Percentiles rank a stretch among this genome's conserved stretches.
phyloP scores from a whole-genome alignment of 2,329 filamentous ascomycete genomes.

The Xylaria polymorpha region DNA sequence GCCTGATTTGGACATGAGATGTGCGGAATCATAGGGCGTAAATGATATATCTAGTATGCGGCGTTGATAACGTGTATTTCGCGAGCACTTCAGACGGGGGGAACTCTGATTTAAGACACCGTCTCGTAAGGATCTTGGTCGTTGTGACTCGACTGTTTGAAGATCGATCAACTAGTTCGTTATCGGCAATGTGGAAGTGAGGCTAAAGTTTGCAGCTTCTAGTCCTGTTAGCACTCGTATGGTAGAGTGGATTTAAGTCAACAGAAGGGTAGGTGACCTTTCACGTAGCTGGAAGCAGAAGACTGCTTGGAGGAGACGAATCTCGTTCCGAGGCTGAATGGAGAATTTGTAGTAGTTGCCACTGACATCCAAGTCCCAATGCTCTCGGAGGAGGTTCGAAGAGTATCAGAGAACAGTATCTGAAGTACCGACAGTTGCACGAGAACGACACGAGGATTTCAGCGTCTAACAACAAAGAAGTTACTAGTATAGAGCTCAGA shows the following conservation, averaged over 20 bases:
- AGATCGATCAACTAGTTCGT: background rate
- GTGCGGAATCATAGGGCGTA: too few relatives aligned
- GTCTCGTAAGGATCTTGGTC: background rate
- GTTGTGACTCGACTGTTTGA: background rate
- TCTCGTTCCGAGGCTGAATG: background rate
- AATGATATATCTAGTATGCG: too few relatives aligned
- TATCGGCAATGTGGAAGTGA: background rate
- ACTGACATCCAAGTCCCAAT: background rate
- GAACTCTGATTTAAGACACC: background rate
- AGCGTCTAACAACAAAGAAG: background rate
- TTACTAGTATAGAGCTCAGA: background rate
- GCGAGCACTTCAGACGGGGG: background rate
- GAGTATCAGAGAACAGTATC: background rate
- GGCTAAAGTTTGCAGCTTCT: background rate
- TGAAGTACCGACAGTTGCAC: background rate
- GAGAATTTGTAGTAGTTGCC: background rate
- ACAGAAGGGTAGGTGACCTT: background rate
- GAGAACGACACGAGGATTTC: background rate
- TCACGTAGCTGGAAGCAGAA: background rate
- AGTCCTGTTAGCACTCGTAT: background rate
- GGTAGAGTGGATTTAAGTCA: too few relatives aligned
- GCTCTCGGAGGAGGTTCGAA: background rate
- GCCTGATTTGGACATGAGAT: too few relatives aligned
- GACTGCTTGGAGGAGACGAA: background rate
- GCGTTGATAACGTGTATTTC: too few relatives aligned